Evolutionary conservation across 2,329 filamentous ascomycete genomes (phyloP).

Genomic region (Trichoderma oligosporum): DNA sequence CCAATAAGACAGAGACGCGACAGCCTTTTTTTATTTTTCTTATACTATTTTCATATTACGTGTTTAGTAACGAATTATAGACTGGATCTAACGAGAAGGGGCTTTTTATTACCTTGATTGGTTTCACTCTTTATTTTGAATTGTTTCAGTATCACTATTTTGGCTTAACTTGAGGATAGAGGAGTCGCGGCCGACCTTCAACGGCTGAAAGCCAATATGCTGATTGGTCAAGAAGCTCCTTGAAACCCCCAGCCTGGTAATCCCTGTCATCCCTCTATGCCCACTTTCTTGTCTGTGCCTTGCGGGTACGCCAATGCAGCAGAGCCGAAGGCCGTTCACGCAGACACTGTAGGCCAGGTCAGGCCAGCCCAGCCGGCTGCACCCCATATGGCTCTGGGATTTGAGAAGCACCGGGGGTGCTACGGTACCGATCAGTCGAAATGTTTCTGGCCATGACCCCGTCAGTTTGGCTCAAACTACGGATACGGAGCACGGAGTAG

Average conservation of each 20-base stretch:
- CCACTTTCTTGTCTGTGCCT: slow-evolving; percentile 13
- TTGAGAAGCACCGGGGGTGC: slow-evolving; percentile 8
- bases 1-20: not conserved
- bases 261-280: slow-evolving; percentile 10
- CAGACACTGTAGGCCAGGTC: slow-evolving; percentile 6
- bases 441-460: slow-evolving; percentile 23
- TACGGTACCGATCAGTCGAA: slow-evolving; percentile 19
- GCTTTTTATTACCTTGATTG: slow-evolving; percentile 13
- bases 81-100: not conserved
- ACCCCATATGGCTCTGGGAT: slow-evolving; percentile 18
- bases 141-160: slow-evolving; percentile 15
- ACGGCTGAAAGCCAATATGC: slow-evolving; percentile 1
- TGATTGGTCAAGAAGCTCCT: slow-evolving; percentile 17
- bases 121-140: slow-evolving; percentile 16
- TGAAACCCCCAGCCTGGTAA: slow-evolving; percentile 15
- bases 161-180: slow-evolving; percentile 12
- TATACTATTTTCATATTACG: slow-evolving; percentile 1
- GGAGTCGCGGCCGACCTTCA: slow-evolving; percentile 15
- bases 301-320: slow-evolving; percentile 18
- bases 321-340: slow-evolving; percentile 12
- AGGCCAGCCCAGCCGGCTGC: slow-evolving; percentile 5
- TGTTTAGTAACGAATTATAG: not conserved
- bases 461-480: slow-evolving; percentile 20
- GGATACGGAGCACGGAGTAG: slow-evolving; percentile 18
- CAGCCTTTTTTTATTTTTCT: not conserved